Percentiles rank a stretch among this genome's conserved stretches.
Evolutionary conservation across 805 yeast genomes (phyloP).

Genomic region (Kodamaea leandrae): DNA sequence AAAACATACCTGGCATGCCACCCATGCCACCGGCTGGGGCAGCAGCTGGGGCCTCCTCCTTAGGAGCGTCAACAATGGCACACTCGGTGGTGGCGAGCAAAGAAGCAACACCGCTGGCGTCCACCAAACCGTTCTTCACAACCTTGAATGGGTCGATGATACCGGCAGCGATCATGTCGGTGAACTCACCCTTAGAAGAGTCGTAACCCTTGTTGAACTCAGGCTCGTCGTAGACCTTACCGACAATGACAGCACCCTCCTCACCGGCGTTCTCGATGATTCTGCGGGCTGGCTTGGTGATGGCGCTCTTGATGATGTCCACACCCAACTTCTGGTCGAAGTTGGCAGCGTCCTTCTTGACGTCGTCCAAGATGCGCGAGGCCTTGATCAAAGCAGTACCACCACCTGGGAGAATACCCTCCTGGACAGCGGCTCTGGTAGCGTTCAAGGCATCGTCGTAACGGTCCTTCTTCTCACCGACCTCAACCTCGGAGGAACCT

Average conservation of each 20-base stretch:
- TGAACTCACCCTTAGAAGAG: constrained; percentile 87
- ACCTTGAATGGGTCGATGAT: constrained; percentile 98
- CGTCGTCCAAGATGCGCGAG: constrained; percentile 64
- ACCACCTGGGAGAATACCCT: constrained; percentile 99
- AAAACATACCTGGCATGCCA: constrained; percentile 62
- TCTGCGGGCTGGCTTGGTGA: constrained; percentile 92
- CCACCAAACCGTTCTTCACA: constrained; percentile 91
- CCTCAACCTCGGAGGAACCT: constrained; percentile 96
- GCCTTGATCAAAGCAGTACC: constrained; percentile 98
- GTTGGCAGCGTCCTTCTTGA: constrained; percentile 65
- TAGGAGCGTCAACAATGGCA: constrained; percentile 92
- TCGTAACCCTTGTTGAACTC: constrained; percentile 91
- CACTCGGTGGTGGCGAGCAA: constrained; percentile 97
- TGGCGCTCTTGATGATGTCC: constrained; percentile 86
- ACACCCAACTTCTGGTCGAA: constrained; percentile 97
- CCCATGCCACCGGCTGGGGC: constrained; percentile 53
- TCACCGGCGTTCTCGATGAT: constrained; percentile 96
- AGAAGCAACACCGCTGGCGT: constrained; percentile 97
- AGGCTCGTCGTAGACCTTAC: constrained; percentile 66
- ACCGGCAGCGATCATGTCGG: constrained; percentile 95
- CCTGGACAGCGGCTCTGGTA: constrained; percentile 98
- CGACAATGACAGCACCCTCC: constrained; percentile 95
- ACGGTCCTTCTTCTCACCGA: constrained; percentile 99
- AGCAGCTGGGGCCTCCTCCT: constrained; percentile 51
- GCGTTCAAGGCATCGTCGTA: constrained; percentile 98